A percentile compares a stretch with the other conserved stretches of the same genome.
These are phyloP conservation scores for Aspergillus puulaauensis DNA, from an alignment of 2,329 filamentous ascomycete genomes.

Conservation along the genomic window DNA sequence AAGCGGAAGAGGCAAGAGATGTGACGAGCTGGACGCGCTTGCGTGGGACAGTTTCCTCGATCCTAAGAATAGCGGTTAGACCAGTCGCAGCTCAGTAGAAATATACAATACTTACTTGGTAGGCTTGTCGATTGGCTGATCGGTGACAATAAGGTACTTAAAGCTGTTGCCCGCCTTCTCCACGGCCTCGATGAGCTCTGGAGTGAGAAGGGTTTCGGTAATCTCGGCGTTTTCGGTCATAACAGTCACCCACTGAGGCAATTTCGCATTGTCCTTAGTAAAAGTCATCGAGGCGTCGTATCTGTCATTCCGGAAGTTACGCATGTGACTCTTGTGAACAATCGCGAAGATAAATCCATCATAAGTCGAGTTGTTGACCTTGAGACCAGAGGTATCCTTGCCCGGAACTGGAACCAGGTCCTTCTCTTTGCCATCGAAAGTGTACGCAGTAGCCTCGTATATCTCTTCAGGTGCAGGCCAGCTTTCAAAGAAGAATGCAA, in stretches of 20 bases:
- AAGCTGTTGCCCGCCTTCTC: constrained; percentile 75
- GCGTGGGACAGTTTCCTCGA: constrained; percentile 78
- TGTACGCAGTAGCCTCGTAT: constrained; percentile 75
- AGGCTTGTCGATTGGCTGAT: constrained; percentile 87
- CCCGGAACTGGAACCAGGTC: constrained; percentile 68
- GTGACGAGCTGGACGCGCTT: constrained; percentile 82
- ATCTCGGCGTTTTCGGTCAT: constrained; percentile 98
- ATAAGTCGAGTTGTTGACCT: constrained; percentile 61
- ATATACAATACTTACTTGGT: constrained; percentile 62
- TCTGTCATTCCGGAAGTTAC: constrained; percentile 81
- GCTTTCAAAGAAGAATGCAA: constrained; percentile 79
- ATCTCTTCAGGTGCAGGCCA: constrained; percentile 68
- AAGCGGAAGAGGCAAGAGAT: constrained; percentile 63
- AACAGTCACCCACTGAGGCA: constrained; percentile 84
- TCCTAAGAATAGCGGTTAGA: constrained; percentile 46
- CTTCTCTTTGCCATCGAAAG: constrained; percentile 89
- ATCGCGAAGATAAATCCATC: constrained; percentile 94
- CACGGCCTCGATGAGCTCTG: constrained; percentile 80
- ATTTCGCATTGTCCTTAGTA: constrained; percentile 88
- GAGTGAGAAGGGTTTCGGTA: constrained; percentile 80
- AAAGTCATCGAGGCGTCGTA: constrained; percentile 92
- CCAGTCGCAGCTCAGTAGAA: neutral
- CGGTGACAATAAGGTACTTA: constrained; percentile 84
- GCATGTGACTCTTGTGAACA: constrained; percentile 95
- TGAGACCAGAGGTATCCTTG: constrained; percentile 58